Percentiles rank a stretch among this genome's conserved stretches.
Conservation (phyloP, 2,329 filamentous ascomycete genomes). For the Verticillium klebahnii region DNA sequence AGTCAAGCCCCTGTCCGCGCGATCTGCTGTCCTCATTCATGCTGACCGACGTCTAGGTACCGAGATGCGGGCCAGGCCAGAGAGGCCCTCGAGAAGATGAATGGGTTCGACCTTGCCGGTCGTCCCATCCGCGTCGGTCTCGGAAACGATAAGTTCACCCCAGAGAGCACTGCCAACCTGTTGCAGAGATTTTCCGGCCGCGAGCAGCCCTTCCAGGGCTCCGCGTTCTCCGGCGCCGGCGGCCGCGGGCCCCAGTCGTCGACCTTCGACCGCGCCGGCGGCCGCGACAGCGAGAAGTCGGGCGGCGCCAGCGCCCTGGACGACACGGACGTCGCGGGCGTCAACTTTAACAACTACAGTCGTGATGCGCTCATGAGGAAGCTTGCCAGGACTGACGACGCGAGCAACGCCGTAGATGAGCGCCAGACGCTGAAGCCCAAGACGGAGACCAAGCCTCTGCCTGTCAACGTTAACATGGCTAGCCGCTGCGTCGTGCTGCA, state of each 20-base stretch:
- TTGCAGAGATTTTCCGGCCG: slow-evolving; percentile 87
- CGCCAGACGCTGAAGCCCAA: slow-evolving; percentile 72
- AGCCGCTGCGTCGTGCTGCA: slow-evolving; percentile 91
- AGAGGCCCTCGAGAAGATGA: slow-evolving; percentile 97
- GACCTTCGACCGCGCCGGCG: slow-evolving; percentile 86
- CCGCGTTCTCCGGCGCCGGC: slow-evolving; percentile 84
- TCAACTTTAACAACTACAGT: slow-evolving; percentile 99
- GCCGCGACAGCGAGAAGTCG: slow-evolving; percentile 83
- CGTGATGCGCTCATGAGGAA: slow-evolving; percentile 98
- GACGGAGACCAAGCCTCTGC: slow-evolving; percentile 71
- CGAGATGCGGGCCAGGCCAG: slow-evolving; percentile 86
- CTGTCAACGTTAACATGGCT: slow-evolving; percentile 84
- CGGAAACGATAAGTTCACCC: slow-evolving; percentile 99
- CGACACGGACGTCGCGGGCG: slow-evolving; percentile 94
- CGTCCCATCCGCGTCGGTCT: slow-evolving; percentile 97
- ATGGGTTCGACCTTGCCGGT: slow-evolving; percentile 95
- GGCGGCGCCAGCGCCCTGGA: slow-evolving; percentile 91
- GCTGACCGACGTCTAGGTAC: slow-evolving; percentile 53
- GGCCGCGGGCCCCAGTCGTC: slow-evolving; percentile 81
- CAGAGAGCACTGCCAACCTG: slow-evolving; percentile 90
- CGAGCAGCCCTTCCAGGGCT: slow-evolving; percentile 77
- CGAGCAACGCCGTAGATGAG: slow-evolving; percentile 61
- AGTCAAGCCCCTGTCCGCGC: slow-evolving; percentile 31
- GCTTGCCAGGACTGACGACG: slow-evolving; percentile 91
- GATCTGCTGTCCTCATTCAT: too few species aligned